Base-by-base conservation (phyloP, 306 rosid species). In the Acacia melanoxylon region DNA sequence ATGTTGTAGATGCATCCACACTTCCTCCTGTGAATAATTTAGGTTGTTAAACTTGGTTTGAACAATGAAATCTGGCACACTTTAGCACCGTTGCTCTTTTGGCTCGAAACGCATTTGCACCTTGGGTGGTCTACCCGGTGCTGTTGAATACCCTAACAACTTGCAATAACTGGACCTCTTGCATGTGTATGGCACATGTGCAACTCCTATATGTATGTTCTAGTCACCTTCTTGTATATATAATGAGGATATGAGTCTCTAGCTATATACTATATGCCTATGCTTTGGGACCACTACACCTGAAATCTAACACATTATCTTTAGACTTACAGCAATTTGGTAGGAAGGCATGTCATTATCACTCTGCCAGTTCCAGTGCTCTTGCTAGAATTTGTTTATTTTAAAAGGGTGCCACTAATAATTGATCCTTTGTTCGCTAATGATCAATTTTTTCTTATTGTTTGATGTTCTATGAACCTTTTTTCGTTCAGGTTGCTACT, bases 1-100 rank as follows among this genome's bases (percentile, higher is more conserved):
- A 29, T 62, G 76, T 71, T 81, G 62, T 70, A 61, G 78, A 69
- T 42, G 70, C 22, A 29, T 59, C 52, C 48, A 14, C 31, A 62
- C 68, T 20, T 79, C 40, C 24, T 35, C 51, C 42, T 48, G 65
- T 68, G 78, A 24, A 59, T 72, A 52, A 71, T 45, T 71, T 44
- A 70, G 27, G 65, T 31, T 49, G 42, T 51, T 15, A 19, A 51
- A 19, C 77, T 31, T 29, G 29, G 6, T 31, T 74, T 74, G 42
- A 49, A 29, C 65, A 29, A 29, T 51, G 13, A 74, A 74, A 24
- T 74, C 33, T 73, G 77, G 61, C n/a, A 74, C 29, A 74, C 29
- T 51, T 44, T 45, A 24, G 13, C 41, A 6, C 59, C 22, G 41
- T 13, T 61, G 25, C 67, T 61, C 17, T 24, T 12, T 59, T 59